These are phyloP conservation scores for Apiospora koreana DNA, from an alignment of 2,329 filamentous ascomycete genomes.

Conservation along the genomic window DNA sequence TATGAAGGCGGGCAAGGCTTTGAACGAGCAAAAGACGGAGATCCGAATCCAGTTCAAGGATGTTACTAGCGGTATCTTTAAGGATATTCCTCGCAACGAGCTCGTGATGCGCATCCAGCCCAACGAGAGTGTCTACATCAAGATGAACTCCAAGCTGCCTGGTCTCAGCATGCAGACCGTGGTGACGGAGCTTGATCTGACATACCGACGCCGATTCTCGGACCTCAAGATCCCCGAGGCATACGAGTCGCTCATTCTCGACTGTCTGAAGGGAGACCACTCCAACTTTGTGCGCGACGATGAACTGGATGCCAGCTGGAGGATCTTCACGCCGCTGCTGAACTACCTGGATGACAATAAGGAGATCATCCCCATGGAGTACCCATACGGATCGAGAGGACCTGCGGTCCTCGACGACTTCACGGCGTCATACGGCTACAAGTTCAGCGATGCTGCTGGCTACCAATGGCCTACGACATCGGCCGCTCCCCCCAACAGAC, in stretches of 20 bases:
- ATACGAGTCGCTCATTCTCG: slow-evolving; percentile 95
- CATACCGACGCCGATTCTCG: slow-evolving; percentile 96
- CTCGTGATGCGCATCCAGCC: slow-evolving; percentile 99
- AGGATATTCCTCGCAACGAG: slow-evolving; percentile 98
- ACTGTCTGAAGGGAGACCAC: slow-evolving; percentile 98
- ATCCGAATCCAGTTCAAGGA: slow-evolving; percentile 99
- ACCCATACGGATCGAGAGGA: slow-evolving; percentile 96
- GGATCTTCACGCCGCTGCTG: slow-evolving; percentile 94
- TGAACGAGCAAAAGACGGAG: slow-evolving; percentile 99
- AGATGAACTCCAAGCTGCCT: slow-evolving; percentile 99
- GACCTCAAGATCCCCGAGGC: slow-evolving; percentile 99
- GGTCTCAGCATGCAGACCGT: slow-evolving; percentile 99
- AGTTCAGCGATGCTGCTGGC: slow-evolving; percentile 94
- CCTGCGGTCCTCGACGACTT: slow-evolving; percentile 97
- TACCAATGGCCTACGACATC: slow-evolving; percentile 92
- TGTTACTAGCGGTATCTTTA: slow-evolving; percentile 98
- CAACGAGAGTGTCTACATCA: slow-evolving; percentile 99
- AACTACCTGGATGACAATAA: slow-evolving; percentile 99
- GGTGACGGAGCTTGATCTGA: slow-evolving; percentile 96
- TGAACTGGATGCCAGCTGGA: slow-evolving; percentile 96
- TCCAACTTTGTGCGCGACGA: slow-evolving; percentile 99
- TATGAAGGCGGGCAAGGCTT: slow-evolving; percentile 96
- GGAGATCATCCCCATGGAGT: slow-evolving; percentile 99
- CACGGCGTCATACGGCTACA: slow-evolving; percentile 96
- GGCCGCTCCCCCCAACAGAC: slow-evolving; percentile 70